Percentiles rank a stretch among this genome's conserved stretches.
These are phyloP conservation scores for Kwoniella sp. DNA, from an alignment of 768 basidiomycete genomes.

Conservation along the genomic window DNA sequence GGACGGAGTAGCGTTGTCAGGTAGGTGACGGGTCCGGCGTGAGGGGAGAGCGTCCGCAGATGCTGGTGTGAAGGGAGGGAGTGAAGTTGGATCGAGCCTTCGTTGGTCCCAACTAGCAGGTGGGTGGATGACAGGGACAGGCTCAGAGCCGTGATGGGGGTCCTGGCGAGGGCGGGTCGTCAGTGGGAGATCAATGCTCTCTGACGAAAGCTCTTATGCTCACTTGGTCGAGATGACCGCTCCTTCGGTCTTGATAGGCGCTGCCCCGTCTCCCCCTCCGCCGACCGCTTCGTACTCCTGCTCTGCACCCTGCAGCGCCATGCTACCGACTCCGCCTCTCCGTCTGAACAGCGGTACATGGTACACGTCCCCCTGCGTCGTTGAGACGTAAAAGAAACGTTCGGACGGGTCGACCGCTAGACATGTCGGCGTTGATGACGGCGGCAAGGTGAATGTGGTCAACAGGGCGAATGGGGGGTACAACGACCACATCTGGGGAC, in stretches of 20 bases:
- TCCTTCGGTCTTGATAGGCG: slow-evolving; percentile 33
- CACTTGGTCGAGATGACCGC: slow-evolving; percentile 63
- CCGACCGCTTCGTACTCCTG: slow-evolving; percentile 30
- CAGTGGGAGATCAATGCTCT: background rate
- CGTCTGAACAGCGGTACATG: slow-evolving; percentile 70
- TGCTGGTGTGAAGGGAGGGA: slow-evolving; percentile 87
- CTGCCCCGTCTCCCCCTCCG: slow-evolving; percentile 35
- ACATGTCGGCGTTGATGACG: slow-evolving; percentile 58
- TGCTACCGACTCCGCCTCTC: slow-evolving; percentile 24
- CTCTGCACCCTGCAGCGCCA: background rate
- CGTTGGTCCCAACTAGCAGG: slow-evolving; percentile 73
- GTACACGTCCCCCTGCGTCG: slow-evolving; percentile 68
- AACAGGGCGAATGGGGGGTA: slow-evolving; percentile 64
- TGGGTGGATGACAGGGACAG: slow-evolving; percentile 74
- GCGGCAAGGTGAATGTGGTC: slow-evolving; percentile 81
- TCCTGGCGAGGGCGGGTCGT: slow-evolving; percentile 53
- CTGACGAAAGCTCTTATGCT: slow-evolving; percentile 4
- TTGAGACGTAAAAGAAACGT: slow-evolving; percentile 81
- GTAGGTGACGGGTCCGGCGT: slow-evolving; percentile 61
- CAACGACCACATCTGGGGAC: slow-evolving; percentile 41
- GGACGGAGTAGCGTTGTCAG: slow-evolving; percentile 78
- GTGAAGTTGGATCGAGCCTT: slow-evolving; percentile 71
- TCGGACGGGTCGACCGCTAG: slow-evolving; percentile 79
- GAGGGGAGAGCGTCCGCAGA: slow-evolving; percentile 63
- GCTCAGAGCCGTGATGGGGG: slow-evolving; percentile 66